Evolutionary conservation across 2,329 filamentous ascomycete genomes (phyloP).

Genomic region (Teratosphaeria zuluensis): DNA sequence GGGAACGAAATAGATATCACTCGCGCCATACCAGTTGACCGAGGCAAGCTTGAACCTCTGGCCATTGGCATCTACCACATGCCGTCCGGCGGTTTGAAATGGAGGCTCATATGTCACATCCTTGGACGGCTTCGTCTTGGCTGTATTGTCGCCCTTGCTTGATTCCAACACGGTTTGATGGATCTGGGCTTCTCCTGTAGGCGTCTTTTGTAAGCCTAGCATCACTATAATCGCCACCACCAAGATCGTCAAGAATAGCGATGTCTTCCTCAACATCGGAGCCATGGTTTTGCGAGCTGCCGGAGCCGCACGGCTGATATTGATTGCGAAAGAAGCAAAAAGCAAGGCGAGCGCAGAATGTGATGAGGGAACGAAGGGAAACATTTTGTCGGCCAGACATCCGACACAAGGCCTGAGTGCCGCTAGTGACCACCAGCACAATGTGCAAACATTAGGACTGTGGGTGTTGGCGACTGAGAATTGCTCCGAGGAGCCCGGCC

Average conservation of each 20-base stretch:
- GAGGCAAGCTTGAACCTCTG: slow-evolving; percentile 53
- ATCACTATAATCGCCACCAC: slow-evolving; percentile 8
- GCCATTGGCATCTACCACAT: slow-evolving; percentile 50
- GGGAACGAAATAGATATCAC: slow-evolving; percentile 55
- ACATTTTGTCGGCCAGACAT: background rate
- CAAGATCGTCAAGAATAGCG: background rate
- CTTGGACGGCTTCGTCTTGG: slow-evolving; percentile 3
- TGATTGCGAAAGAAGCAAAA: background rate
- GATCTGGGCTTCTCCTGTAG: slow-evolving; percentile 12
- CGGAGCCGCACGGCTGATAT: background rate
- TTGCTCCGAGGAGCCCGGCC: background rate
- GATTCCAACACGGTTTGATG: slow-evolving; percentile 8
- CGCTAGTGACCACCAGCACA: background rate
- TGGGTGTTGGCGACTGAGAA: background rate
- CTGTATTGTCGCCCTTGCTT: background rate
- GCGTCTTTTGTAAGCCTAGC: slow-evolving; percentile 17
- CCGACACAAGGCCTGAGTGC: background rate
- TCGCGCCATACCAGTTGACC: slow-evolving; percentile 63
- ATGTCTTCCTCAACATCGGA: slow-evolving; percentile 1
- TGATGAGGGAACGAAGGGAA: background rate
- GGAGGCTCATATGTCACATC: slow-evolving; percentile 43
- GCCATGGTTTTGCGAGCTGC: background rate
- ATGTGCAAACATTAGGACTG: background rate
- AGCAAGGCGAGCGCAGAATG: slow-evolving; percentile 2
- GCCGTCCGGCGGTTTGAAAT: slow-evolving; percentile 48